Percentiles rank a stretch among this genome's conserved stretches.
Conservation (phyloP, 768 basidiomycete species). For the Lentinus brumalis region DNA sequence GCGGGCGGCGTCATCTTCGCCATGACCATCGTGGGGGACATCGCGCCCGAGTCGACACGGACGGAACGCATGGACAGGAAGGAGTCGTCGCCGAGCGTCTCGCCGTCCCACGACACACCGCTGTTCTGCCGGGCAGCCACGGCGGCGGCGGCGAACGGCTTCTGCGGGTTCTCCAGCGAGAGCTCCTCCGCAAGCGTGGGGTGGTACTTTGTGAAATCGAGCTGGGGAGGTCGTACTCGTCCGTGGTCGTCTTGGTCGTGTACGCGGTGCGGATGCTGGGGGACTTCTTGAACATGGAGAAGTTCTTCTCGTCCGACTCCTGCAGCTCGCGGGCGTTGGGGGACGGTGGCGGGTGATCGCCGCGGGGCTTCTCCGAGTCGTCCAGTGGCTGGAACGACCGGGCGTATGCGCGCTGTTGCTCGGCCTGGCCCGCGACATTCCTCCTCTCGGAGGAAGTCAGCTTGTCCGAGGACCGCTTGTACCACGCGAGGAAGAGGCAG, state of each 20-base stretch:
- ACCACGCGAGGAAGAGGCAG: slow-evolving; percentile 55
- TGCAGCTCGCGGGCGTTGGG: slow-evolving; percentile 14
- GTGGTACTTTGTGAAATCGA: slow-evolving; percentile 61
- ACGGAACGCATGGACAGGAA: slow-evolving; percentile 51
- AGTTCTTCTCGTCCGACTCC: slow-evolving; percentile 31
- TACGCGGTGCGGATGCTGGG: slow-evolving; percentile 57
- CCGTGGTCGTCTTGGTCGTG: slow-evolving; percentile 45
- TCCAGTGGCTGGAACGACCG: slow-evolving; percentile 59
- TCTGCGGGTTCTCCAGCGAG: slow-evolving; percentile 43
- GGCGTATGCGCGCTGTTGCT: slow-evolving; percentile 47
- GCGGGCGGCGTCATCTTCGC: slow-evolving; percentile 67
- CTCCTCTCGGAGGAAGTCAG: slow-evolving; percentile 29
- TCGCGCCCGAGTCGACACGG: slow-evolving; percentile 41
- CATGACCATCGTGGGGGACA: slow-evolving; percentile 51
- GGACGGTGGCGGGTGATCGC: slow-evolving; percentile 33
- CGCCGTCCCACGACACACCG: slow-evolving; percentile 52
- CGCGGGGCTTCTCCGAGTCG: slow-evolving; percentile 50
- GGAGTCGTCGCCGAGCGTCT: slow-evolving; percentile 47
- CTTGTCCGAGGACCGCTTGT: slow-evolving; percentile 49
- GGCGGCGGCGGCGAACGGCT: slow-evolving; percentile 41
- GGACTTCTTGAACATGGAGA: slow-evolving; percentile 53
- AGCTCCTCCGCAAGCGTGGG: slow-evolving; percentile 52
- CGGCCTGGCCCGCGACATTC: slow-evolving; percentile 41
- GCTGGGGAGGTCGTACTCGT: slow-evolving; percentile 32
- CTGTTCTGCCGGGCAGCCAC: slow-evolving; percentile 43